phyloP scores from a whole-genome alignment of 805 yeast genomes.

The Candida michaelii region DNA sequence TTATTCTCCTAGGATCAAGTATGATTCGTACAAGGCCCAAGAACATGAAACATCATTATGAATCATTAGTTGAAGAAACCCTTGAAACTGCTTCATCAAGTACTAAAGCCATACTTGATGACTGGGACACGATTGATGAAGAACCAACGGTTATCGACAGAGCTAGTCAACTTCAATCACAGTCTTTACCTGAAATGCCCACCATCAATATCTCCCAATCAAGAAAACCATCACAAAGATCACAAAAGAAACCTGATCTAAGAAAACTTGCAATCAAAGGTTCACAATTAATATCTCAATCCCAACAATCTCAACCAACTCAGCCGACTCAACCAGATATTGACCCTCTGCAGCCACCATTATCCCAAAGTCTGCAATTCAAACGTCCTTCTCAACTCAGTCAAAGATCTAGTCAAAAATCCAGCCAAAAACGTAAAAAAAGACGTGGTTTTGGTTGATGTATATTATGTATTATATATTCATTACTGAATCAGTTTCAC shows the following conservation, averaged over 20 bases:
- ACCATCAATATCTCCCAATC: constrained; percentile 17
- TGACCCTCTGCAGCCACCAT: not conserved
- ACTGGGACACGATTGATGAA: constrained; percentile 18
- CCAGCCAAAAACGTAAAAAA: constrained; percentile 22
- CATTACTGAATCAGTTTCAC: constrained; percentile 23
- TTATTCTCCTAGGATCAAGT: constrained; percentile 15
- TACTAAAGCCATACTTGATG: constrained; percentile 14
- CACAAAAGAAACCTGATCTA: constrained; percentile 2
- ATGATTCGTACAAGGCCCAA: constrained; percentile 14
- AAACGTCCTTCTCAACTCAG: constrained; percentile 1
- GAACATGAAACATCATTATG: constrained; percentile 1
- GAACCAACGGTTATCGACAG: constrained; percentile 9
- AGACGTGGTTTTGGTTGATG: constrained; percentile 48
- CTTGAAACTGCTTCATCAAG: constrained; percentile 9
- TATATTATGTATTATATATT: constrained; percentile 8
- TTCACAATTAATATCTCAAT: not conserved
- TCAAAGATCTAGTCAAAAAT: constrained; percentile 9
- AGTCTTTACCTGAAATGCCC: constrained; percentile 14
- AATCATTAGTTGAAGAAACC: constrained; percentile 3
- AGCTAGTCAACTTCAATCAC: constrained; percentile 1
- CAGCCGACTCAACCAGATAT: not conserved
- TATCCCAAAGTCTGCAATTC: constrained; percentile 6
- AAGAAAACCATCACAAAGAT: too few species aligned
- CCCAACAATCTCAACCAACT: constrained; percentile 2
- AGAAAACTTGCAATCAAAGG: constrained; percentile 1